Evolutionary conservation across 2,329 filamentous ascomycete species (phyloP), one percentile per base, ranked within the genome.

Genomic region (Fusarium goolgardi): DNA sequence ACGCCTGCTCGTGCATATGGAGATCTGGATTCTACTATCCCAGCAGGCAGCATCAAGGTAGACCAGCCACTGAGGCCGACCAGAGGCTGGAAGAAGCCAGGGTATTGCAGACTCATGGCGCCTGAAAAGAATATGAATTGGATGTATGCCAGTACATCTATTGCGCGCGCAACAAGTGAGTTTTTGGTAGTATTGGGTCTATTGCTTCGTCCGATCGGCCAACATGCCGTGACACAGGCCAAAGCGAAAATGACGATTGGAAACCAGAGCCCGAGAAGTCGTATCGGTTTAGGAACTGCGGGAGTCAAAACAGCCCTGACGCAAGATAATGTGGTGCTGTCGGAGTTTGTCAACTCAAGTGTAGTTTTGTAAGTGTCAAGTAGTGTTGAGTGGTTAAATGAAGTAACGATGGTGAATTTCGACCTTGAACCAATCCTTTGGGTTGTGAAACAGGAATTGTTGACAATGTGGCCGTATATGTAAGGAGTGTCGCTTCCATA

Each of bases 51-150:
- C 77, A 93, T 85, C 32, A 93, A 81, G 0, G 85, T 80, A 6
- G 89, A 90, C 91, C 91, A 93, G 55, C 85, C 85, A 12, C 85
- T 84, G 62, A 88, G 85, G 69, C 90, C 90, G 39, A 91, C 83
- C 0, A 87, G 87, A 2, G 91, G 91, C 69, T 92, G 90, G 67
- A 89, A 92, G 75, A 88, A 94, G 4, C 91, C 91, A 0, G 91
- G 91, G 69, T 93, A 93, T 54, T 86, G 84, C 55, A 94, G 79
- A 20, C 86, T 90, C 51, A 93, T 80, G 18, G 87, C 86, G 4
- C 90, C 90, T 0, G 90, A 89, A 61, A 94, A 81, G 43, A 92
- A 89, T 34, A 91, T 83, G 73, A 92, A 93, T 73, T 94, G 91
- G 15, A 93, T 85, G 74, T 93, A 93, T 71, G 91, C 88, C 43